Conservation (phyloP, 768 basidiomycete genomes). For the Gyrodon lividus region DNA sequence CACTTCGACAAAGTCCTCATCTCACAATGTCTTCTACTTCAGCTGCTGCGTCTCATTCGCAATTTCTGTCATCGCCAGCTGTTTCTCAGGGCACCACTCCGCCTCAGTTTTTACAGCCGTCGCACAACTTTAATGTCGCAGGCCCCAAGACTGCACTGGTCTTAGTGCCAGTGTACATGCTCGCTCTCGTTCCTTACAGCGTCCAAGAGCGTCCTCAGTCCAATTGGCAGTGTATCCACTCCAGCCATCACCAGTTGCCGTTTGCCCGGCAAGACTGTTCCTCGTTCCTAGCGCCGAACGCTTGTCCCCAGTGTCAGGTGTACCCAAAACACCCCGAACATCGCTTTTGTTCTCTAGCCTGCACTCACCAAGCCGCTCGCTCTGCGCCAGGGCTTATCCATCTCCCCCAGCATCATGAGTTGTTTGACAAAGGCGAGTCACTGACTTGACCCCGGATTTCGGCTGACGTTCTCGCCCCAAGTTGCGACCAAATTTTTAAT, state of each 20-base stretch:
- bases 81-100: not conserved
- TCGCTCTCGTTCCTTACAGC: not conserved
- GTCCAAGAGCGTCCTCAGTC: not conserved
- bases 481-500: slow-evolving; percentile 11
- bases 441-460: too few relatives aligned
- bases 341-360: slow-evolving; percentile 21
- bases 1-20: too few relatives aligned
- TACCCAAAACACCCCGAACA: slow-evolving; percentile 13
- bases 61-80: too few relatives aligned
- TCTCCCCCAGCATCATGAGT: slow-evolving; percentile 9
- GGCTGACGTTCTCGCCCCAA: not conserved
- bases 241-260: too few relatives aligned
- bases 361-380: slow-evolving; percentile 7
- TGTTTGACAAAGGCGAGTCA: slow-evolving; percentile 8
- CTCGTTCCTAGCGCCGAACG: not conserved
- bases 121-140: not conserved
- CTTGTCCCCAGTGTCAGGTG: slow-evolving; percentile 19
- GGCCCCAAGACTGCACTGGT: not conserved
- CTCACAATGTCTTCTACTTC: too few relatives aligned
- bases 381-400: slow-evolving; percentile 17
- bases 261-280: not conserved
- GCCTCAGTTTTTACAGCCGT: not conserved
- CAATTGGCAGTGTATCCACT: not conserved
- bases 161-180: not conserved
- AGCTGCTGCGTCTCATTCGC: too few relatives aligned